These are phyloP conservation scores for Meripilus lineatus DNA, from an alignment of 1,284 basidiomycete species.

Conservation along the genomic window DNA sequence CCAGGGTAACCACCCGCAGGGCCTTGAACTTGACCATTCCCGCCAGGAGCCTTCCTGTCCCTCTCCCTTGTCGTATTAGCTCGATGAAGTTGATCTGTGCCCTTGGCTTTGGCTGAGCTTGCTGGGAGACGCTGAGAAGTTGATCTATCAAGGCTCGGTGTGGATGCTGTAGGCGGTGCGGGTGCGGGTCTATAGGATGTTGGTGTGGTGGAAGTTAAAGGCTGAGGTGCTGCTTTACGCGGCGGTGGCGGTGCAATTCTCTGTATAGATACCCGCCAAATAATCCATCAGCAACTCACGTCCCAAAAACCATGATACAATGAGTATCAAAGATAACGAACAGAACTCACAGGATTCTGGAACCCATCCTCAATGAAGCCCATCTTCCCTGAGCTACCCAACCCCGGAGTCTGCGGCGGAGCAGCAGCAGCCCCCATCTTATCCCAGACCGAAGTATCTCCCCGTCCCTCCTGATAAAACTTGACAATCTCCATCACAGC, in stretches of 20 bases:
- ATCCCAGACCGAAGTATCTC: conserved; percentile 65
- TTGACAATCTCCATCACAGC: conserved; percentile 99
- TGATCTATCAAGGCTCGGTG: conserved; percentile 67
- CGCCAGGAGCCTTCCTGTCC: too few relatives aligned
- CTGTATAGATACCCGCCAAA: conserved; percentile 20
- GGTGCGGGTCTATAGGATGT: conserved; percentile 63
- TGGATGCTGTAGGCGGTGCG: conserved; percentile 52
- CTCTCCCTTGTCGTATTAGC: conserved; percentile 52
- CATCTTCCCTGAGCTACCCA: conserved; percentile 12
- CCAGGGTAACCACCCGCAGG: too few relatives aligned
- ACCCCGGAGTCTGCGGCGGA: conserved; percentile 17
- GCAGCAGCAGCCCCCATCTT: conserved; percentile 62
- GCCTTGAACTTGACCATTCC: too few relatives aligned
- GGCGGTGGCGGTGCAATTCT: conserved; percentile 50
- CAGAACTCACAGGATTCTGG: conserved; percentile 45
- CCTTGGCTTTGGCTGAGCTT: conserved; percentile 44
- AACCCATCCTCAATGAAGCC: conserved; percentile 39
- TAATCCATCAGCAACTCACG: too few relatives aligned
- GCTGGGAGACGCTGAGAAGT: conserved; percentile 60
- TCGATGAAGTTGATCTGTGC: conserved; percentile 49
- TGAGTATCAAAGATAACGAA: too few relatives aligned
- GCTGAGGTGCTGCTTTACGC: conserved; percentile 40
- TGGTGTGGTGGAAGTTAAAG: conserved; percentile 35
- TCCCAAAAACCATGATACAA: too few relatives aligned
- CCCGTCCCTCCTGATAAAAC: conserved; percentile 89